Base-by-base conservation (phyloP, 108 stramenopile species). In the Cylindrotheca closterium region DNA sequence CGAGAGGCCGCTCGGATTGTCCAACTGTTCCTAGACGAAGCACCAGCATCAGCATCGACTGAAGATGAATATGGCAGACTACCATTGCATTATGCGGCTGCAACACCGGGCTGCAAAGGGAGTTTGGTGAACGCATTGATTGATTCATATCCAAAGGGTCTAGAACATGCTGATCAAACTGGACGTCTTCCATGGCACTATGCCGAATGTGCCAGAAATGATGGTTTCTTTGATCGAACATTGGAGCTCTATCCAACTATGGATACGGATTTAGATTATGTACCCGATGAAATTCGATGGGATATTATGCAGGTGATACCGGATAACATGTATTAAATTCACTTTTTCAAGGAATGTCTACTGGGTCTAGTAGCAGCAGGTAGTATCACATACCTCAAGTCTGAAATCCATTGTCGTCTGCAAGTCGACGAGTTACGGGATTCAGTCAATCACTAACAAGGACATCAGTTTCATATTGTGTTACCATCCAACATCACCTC, bases 141-240 rank as follows among this genome's bases (percentile, higher is more conserved):
- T 2, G 34, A 75, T 1, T 68, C 58, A 5, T 67, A 75, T 46
- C 61, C 71, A 22, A 62, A 73, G 50, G 80, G 64, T 0, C 60
- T 83, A 5, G 29, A 74, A 47, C 45, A 37, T 1, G 71, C 69
- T 62, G 83, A 87, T 51, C 77, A 78, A 45, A 79, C 82, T 25
- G 81, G 74, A 2, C 70, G 80, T 0, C 65, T 81, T 52, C 82
- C 86, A 8, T 71, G 81, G 75, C 86, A 87, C 37, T 83, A 84
- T 63, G 86, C 78, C 18, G 65, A 63, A 42, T 72, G 71, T 23
- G 50, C 63, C 0, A 27, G 63, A 17, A 30, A 52, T 23, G 57
- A 52, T 51, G 5, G 31, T 2, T 33, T 63, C 17, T 62, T 50
- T 32, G 63, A 63, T 28, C 25, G 26, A 22, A 62, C 60, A 0